A percentile compares a stretch with the other conserved stretches of the same genome.
Conservation (phyloP, 2,329 filamentous ascomycete species). For the Cladophialophora exuberans region DNA sequence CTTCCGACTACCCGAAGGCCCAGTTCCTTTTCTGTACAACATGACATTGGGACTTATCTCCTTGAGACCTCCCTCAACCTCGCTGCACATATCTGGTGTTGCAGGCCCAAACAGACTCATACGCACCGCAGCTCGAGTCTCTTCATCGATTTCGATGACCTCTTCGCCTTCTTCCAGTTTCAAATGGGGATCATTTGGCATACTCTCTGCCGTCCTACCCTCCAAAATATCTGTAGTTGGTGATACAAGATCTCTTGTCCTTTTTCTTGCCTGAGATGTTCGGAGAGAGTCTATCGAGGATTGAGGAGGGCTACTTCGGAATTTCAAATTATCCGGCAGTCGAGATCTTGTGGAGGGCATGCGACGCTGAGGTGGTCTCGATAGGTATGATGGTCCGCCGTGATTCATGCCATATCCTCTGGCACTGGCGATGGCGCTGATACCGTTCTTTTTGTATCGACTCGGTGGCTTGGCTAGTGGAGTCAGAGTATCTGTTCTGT, state of each 20-base stretch:
- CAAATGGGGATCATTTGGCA: constrained; percentile 12
- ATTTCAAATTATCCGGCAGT: constrained; percentile 24
- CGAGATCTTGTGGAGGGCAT: constrained; percentile 6
- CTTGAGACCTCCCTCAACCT: constrained; percentile 19
- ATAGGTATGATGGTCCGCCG: constrained; percentile 12
- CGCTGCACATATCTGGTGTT: constrained; percentile 7
- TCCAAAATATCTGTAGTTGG: constrained; percentile 16
- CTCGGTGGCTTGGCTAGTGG: constrained; percentile 30
- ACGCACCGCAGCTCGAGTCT: constrained; percentile 29
- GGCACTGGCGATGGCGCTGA: constrained; percentile 28
- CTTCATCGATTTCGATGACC: constrained; percentile 30
- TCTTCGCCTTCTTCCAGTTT: constrained; percentile 29
- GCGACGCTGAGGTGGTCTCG: constrained; percentile 13
- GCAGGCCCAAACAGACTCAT: constrained; percentile 30
- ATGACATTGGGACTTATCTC: constrained; percentile 34
- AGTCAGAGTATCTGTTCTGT: constrained; percentile 34
- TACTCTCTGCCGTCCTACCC: constrained; percentile 11
- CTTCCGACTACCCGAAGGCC: constrained; percentile 23
- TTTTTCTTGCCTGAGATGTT: constrained; percentile 15
- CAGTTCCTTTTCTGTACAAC: constrained; percentile 23
- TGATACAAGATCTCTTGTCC: constrained; percentile 20
- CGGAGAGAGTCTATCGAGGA: constrained; percentile 8
- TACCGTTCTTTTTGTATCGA: constrained; percentile 32
- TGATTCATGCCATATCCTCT: constrained; percentile 29
- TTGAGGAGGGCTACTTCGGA: constrained; percentile 33